A percentile compares a stretch with the other conserved stretches of the same genome.
phyloP scores from a whole-genome alignment of 2,329 filamentous ascomycete species.

The Fusarium sp. region DNA sequence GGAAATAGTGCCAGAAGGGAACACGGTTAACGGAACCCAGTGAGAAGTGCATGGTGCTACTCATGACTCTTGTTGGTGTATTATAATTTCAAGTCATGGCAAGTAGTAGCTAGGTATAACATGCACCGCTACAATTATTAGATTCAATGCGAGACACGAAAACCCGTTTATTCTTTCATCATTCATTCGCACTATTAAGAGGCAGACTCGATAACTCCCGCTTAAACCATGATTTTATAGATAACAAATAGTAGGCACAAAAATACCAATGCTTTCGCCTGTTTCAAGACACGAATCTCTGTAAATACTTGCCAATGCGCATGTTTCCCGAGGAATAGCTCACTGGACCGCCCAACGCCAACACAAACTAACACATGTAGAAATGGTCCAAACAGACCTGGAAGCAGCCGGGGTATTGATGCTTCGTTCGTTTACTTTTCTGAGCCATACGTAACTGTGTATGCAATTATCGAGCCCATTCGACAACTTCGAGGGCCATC shows the following conservation, averaged over 20 bases:
- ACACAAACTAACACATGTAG: background rate
- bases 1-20: constrained; percentile 57
- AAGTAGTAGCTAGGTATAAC: background rate
- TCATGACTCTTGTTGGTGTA: background rate
- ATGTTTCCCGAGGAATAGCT: background rate
- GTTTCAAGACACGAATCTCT: background rate
- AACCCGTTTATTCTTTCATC: background rate
- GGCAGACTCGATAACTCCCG: constrained; percentile 15
- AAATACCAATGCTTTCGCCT: background rate
- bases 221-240: background rate
- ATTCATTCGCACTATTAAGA: background rate
- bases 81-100: constrained; percentile 13
- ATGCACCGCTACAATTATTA: background rate
- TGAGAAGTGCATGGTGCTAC: constrained; percentile 21
- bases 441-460: background rate
- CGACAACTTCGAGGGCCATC: constrained; percentile 89
- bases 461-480: constrained; percentile 73
- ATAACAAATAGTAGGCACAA: constrained; percentile 1
- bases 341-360: constrained; percentile 18
- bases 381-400: background rate
- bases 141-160: background rate
- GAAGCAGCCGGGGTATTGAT: background rate
- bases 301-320: background rate
- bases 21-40: constrained; percentile 56
- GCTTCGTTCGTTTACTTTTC: background rate